These are phyloP conservation scores for Acanthamoeba sp. DNA, from an alignment of 208 protist species.

Conservation along the genomic window DNA sequence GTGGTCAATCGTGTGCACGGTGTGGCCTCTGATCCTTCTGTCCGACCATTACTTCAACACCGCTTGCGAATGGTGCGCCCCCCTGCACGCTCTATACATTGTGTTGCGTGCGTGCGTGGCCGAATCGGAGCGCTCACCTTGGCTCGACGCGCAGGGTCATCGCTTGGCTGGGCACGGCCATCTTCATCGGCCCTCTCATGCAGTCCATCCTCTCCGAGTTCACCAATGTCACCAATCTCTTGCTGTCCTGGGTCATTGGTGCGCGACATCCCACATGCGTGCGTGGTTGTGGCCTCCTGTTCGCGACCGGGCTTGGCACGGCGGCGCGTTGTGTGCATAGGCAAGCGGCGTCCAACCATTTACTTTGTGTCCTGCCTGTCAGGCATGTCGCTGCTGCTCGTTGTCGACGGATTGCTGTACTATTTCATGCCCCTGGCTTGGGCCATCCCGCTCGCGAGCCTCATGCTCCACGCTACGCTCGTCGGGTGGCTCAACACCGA, in stretches of 20 bases:
- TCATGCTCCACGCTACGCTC: conserved; percentile 22
- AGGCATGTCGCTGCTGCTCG: conserved; percentile 47
- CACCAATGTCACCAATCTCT: conserved; percentile 29
- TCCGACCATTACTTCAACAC: conserved; percentile 55
- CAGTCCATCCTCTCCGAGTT: conserved; percentile 61
- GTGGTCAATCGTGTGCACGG: conserved; percentile 48
- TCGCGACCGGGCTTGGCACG: too few species aligned
- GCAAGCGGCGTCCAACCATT: background rate
- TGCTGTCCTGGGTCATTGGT: conserved; percentile 26
- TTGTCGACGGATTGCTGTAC: conserved; percentile 33
- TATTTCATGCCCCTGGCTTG: conserved; percentile 39
- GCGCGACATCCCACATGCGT: background rate
- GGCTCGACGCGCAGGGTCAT: background rate
- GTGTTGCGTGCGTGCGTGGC: too few species aligned
- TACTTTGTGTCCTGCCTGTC: background rate
- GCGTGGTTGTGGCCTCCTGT: too few species aligned
- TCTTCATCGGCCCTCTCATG: conserved; percentile 36
- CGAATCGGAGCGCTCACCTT: too few species aligned
- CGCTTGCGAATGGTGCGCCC: conserved; percentile 34
- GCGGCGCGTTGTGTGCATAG: background rate
- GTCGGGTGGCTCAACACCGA: conserved; percentile 63
- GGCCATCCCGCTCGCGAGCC: conserved; percentile 20
- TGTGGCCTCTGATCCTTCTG: conserved; percentile 46
- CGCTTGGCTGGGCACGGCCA: conserved; percentile 27
- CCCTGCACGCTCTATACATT: background rate